Conservation (phyloP, 1,139 yeast genomes). For the Geotrichum reessii region DNA sequence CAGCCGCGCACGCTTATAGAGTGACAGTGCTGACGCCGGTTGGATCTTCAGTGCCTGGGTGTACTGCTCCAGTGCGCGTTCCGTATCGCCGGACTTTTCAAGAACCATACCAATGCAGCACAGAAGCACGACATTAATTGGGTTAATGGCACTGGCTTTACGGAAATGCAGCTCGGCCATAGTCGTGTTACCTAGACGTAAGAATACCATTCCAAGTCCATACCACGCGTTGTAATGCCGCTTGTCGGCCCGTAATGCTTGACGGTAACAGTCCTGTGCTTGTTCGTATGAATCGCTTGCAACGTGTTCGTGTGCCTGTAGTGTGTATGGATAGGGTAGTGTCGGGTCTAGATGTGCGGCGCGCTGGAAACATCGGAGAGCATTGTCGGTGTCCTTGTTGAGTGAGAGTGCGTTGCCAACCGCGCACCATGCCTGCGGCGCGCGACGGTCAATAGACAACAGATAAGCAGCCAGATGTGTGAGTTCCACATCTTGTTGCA, state of each 20-base stretch:
- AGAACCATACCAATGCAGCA: conserved; percentile 94
- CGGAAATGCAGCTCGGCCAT: conserved; percentile 84
- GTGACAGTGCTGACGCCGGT: conserved; percentile 79
- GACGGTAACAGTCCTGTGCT: conserved; percentile 78
- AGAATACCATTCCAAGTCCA: conserved; percentile 92
- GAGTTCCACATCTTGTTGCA: conserved; percentile 74
- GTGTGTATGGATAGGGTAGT: conserved; percentile 66
- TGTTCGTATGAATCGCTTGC: conserved; percentile 86
- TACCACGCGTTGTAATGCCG: conserved; percentile 92
- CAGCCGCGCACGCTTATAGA: conserved; percentile 84
- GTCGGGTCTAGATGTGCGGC: conserved; percentile 63
- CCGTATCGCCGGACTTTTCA: conserved; percentile 65
- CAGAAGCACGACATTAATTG: conserved; percentile 79
- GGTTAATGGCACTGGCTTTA: conserved; percentile 83
- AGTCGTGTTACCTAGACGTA: conserved; percentile 76
- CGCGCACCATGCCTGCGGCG: conserved; percentile 88
- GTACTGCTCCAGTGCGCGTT: conserved; percentile 75
- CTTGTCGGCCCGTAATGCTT: conserved; percentile 69
- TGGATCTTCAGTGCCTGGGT: conserved; percentile 69
- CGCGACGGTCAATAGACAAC: conserved; percentile 55
- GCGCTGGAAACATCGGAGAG: conserved; percentile 78
- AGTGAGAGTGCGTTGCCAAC: conserved; percentile 85
- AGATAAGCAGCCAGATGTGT: conserved; percentile 79
- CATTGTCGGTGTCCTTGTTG: conserved; percentile 81
- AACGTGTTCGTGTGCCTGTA: conserved; percentile 90